phyloP scores from a whole-genome alignment of 306 rosid species.

The Canavalia ensiformis region DNA sequence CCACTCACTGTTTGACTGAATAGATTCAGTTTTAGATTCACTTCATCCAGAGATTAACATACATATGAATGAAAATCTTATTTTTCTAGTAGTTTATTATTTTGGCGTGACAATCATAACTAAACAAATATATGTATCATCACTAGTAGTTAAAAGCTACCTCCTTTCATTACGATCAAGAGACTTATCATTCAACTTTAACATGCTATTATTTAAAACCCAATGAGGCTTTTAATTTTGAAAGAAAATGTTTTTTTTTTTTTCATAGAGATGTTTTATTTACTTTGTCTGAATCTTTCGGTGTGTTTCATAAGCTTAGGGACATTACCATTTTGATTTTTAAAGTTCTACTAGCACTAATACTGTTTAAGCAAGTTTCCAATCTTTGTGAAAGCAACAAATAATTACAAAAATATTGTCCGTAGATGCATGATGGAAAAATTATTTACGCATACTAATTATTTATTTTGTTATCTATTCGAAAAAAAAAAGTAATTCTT shows the following conservation, averaged over 20 bases:
- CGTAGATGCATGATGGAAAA: background rate
- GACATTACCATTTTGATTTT: background rate
- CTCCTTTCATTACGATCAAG: conserved; percentile 29
- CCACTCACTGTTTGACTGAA: background rate
- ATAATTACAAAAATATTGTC: background rate
- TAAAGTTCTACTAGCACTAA: background rate
- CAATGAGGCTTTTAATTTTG: background rate
- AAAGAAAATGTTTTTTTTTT: background rate
- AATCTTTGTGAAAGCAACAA: background rate
- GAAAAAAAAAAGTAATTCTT: too few relatives aligned
- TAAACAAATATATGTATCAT: background rate
- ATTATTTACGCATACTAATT: background rate
- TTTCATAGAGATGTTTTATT: background rate
- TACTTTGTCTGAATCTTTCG: background rate
- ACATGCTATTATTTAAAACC: background rate
- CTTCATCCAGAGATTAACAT: background rate
- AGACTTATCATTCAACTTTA: conserved; percentile 1
- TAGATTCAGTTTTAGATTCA: conserved; percentile 28
- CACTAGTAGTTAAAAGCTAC: background rate
- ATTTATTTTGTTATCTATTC: too few relatives aligned
- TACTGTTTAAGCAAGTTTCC: background rate
- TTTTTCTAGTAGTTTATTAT: background rate
- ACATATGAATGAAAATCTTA: too few relatives aligned
- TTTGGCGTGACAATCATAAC: conserved; percentile 18
- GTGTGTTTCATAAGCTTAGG: background rate